Evolutionary conservation across 2,329 filamentous ascomycete genomes (phyloP).

Genomic region (Fusarium sp.): DNA sequence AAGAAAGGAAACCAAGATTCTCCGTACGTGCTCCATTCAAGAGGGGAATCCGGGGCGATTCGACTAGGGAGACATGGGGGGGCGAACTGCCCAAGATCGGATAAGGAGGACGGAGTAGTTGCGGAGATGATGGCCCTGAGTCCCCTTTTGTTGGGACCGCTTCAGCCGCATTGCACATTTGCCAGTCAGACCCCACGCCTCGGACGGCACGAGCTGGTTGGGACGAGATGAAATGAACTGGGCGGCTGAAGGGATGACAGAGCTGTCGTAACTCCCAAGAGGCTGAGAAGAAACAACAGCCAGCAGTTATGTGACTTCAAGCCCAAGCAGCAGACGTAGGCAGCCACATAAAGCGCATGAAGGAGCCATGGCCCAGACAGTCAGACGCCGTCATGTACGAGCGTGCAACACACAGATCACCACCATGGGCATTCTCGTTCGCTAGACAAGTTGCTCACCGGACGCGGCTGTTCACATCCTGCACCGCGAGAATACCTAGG

Average conservation of each 20-base stretch:
- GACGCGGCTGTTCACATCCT: slow-evolving; percentile 25
- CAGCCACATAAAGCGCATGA: slow-evolving; percentile 16
- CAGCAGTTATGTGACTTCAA: slow-evolving; percentile 9
- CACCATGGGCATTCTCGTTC: slow-evolving; percentile 1
- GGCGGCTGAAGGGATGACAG: not conserved
- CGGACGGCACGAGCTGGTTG: not conserved
- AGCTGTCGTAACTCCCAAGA: not conserved
- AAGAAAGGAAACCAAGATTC: slow-evolving; percentile 12
- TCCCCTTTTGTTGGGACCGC: slow-evolving; percentile 19
- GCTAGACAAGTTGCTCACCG: slow-evolving; percentile 19
- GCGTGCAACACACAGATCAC: slow-evolving; percentile 23
- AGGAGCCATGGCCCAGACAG: slow-evolving; percentile 7
- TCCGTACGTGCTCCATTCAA: not conserved
- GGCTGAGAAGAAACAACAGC: slow-evolving; percentile 1
- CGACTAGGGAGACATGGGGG: not conserved
- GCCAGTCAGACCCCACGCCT: not conserved
- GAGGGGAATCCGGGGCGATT: slow-evolving; percentile 19
- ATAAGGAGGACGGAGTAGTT: not conserved
- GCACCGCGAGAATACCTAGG: slow-evolving; percentile 1
- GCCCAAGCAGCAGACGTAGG: slow-evolving; percentile 9
- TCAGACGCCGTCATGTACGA: slow-evolving; percentile 17
- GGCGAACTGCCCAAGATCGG: slow-evolving; percentile 1
- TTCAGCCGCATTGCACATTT: slow-evolving; percentile 14
- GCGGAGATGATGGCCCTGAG: slow-evolving; percentile 1
- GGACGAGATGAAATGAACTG: not conserved